These are phyloP conservation scores for Alternaria ethzedia DNA, from an alignment of 2,329 filamentous ascomycete species.

Conservation along the genomic window DNA sequence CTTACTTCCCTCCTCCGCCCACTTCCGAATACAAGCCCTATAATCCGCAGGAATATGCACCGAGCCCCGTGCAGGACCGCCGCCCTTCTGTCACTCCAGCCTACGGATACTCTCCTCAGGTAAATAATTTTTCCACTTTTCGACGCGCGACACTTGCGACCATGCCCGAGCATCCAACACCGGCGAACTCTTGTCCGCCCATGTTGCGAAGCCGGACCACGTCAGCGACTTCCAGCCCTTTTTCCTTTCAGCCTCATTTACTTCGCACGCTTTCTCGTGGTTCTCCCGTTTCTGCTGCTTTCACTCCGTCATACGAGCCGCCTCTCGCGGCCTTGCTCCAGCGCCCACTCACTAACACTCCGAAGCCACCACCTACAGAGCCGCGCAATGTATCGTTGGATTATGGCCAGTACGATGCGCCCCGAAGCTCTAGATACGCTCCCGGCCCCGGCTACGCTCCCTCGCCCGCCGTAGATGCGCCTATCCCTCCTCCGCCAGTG, in stretches of 20 bases:
- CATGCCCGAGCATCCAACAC: conserved; percentile 27
- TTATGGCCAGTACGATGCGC: conserved; percentile 19
- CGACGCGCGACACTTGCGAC: conserved; percentile 36
- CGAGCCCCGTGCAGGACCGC: conserved; percentile 27
- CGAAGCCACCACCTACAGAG: conserved; percentile 31
- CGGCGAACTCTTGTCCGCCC: conserved; percentile 29
- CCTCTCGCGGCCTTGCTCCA: conserved; percentile 43
- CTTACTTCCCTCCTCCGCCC: conserved; percentile 44
- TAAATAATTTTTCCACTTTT: conserved; percentile 44
- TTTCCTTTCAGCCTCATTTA: conserved; percentile 22
- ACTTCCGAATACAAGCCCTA: conserved; percentile 44
- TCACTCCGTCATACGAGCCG: conserved; percentile 46
- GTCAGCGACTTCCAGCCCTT: conserved; percentile 24
- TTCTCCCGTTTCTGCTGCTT: conserved; percentile 39
- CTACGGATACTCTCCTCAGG: conserved; percentile 43
- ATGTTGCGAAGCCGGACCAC: conserved; percentile 28
- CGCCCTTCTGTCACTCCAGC: conserved; percentile 33
- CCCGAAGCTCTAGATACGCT: conserved; percentile 36
- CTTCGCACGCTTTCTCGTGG: conserved; percentile 29
- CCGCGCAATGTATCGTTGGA: not conserved
- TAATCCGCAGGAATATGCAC: conserved; percentile 44
- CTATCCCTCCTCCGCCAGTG: conserved; percentile 33
- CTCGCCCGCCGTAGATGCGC: conserved; percentile 27
- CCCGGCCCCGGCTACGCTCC: conserved; percentile 42
- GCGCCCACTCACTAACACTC: conserved; percentile 41